Percentiles rank a stretch among this genome's conserved stretches.
These are phyloP conservation scores for Chytriomyces confervae DNA, from an alignment of 192 early-diverging fungal genomes.

Conservation along the genomic window DNA sequence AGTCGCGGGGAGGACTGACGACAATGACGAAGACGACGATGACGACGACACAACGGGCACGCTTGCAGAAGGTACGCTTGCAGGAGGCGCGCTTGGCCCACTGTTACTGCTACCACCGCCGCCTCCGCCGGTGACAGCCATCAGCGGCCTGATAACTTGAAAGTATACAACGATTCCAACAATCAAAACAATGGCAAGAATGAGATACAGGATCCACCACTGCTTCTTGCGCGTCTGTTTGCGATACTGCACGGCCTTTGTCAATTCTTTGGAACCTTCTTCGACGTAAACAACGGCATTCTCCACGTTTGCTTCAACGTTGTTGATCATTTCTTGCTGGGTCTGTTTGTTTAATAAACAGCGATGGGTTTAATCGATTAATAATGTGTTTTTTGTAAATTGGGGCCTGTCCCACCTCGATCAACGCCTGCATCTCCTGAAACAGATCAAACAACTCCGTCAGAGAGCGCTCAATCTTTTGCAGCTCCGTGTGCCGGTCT, in stretches of 20 bases:
- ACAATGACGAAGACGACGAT: constrained; percentile 36
- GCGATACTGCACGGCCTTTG: constrained; percentile 51
- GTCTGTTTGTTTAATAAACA: constrained; percentile 29
- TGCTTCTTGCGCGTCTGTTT: constrained; percentile 54
- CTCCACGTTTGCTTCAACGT: constrained; percentile 54
- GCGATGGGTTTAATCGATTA: neutral
- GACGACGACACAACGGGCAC: neutral
- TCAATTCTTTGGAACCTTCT: constrained; percentile 54
- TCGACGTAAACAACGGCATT: constrained; percentile 43
- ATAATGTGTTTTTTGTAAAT: too few relatives aligned
- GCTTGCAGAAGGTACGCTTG: neutral
- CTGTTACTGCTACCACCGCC: neutral
- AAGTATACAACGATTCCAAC: constrained; percentile 35
- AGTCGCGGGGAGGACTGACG: neutral
- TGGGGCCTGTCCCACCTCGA: constrained; percentile 45
- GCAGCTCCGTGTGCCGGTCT: constrained; percentile 66
- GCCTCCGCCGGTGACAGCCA: neutral
- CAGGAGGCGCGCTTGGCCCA: neutral
- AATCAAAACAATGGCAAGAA: constrained; percentile 40
- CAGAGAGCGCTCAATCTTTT: constrained; percentile 59
- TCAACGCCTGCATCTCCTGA: constrained; percentile 67
- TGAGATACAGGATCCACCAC: constrained; percentile 45
- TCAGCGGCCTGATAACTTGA: constrained; percentile 6
- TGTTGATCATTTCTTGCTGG: constrained; percentile 58
- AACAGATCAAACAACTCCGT: constrained; percentile 65